A percentile compares a stretch with the other conserved stretches of the same genome.
Conservation (phyloP, 495 filamentous ascomycete genomes). For the Daldinia caldariorum region DNA sequence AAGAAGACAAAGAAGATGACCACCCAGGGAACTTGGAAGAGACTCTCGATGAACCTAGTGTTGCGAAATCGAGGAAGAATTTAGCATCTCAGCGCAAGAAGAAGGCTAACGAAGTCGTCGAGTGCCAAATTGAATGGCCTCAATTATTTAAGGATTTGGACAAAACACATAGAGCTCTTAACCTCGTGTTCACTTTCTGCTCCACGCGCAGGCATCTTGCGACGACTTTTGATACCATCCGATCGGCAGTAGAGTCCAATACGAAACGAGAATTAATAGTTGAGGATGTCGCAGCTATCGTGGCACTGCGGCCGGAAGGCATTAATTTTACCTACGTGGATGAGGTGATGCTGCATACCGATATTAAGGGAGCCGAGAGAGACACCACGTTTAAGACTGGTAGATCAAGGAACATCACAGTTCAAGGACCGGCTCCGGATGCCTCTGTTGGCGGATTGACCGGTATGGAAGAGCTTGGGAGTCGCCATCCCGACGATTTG, state of each 20-base stretch:
- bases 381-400: conserved; percentile 62
- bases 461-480: conserved; percentile 54
- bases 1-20: conserved; percentile 34
- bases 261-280: conserved; percentile 73
- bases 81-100: conserved; percentile 27
- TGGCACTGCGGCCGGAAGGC: conserved; percentile 75
- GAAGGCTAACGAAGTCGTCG: conserved; percentile 33
- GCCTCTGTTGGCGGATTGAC: conserved; percentile 61
- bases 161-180: conserved; percentile 83
- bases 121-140: conserved; percentile 69
- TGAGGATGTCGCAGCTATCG: conserved; percentile 84
- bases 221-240: conserved; percentile 90
- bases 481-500: conserved; percentile 46
- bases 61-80: conserved; percentile 35
- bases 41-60: conserved; percentile 24
- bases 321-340: conserved; percentile 90
- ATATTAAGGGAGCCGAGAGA: conserved; percentile 71
- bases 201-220: conserved; percentile 90
- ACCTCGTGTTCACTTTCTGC: conserved; percentile 93
- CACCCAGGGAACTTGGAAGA: neutral
- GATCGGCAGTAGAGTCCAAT: conserved; percentile 83
- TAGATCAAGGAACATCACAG: conserved; percentile 52
- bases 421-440: conserved; percentile 56
- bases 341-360: conserved; percentile 79
- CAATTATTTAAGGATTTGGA: conserved; percentile 74